phyloP scores from a whole-genome alignment of 2,329 filamentous ascomycete species.

The Xylaria sp. region DNA sequence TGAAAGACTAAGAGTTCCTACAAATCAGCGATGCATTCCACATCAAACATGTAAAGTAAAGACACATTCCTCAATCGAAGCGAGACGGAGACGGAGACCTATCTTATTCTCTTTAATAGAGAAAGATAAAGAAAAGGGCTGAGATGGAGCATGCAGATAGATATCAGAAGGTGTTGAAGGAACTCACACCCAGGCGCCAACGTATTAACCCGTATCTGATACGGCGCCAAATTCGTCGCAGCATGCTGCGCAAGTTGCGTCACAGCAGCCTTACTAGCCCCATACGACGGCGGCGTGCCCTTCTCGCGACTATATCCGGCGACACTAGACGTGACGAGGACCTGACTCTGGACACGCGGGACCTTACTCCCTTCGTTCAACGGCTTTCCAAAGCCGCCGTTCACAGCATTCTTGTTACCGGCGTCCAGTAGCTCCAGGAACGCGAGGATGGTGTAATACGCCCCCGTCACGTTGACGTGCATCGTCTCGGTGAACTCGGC shows the following conservation, averaged over 20 bases:
- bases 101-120: too few relatives aligned
- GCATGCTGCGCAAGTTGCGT: conserved; percentile 75
- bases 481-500: conserved; percentile 69
- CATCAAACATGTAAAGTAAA: background rate
- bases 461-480: conserved; percentile 71
- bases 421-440: conserved; percentile 75
- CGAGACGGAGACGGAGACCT: background rate
- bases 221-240: conserved; percentile 68
- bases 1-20: conserved; percentile 58
- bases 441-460: conserved; percentile 74
- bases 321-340: conserved; percentile 73
- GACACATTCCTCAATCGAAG: background rate
- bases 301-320: conserved; percentile 51
- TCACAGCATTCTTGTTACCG: conserved; percentile 59
- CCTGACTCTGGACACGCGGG: conserved; percentile 52
- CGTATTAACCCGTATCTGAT: conserved; percentile 65
- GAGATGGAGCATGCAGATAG: background rate
- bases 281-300: conserved; percentile 21
- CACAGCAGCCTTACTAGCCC: conserved; percentile 68
- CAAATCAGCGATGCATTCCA: background rate
- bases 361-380: conserved; percentile 38
- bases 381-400: conserved; percentile 47
- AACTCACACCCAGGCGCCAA: conserved; percentile 56
- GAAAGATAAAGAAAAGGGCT: too few relatives aligned
- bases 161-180: background rate